Evolutionary conservation across 1,284 basidiomycete species (phyloP).

Genomic region (Tausonia pullulans): DNA sequence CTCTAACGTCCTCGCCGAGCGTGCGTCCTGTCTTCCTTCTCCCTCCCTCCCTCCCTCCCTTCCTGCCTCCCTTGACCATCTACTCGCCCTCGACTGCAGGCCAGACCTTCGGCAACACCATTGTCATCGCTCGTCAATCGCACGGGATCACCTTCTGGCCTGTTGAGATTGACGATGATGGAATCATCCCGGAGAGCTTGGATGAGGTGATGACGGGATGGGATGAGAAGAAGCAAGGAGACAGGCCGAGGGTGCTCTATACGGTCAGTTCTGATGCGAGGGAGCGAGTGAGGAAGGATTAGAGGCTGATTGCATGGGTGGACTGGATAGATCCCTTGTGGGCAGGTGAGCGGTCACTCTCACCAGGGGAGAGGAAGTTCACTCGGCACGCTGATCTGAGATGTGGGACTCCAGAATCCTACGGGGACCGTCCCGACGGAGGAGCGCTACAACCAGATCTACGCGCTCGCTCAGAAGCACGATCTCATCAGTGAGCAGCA

Average conservation of each 20-base stretch:
- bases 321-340: neutral
- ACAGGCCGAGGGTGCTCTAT: conserved; percentile 2
- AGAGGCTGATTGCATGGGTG: neutral
- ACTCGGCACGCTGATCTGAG: neutral
- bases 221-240: conserved; percentile 43
- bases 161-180: conserved; percentile 59
- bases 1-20: conserved; percentile 21
- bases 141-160: conserved; percentile 23
- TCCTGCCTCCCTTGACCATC: neutral
- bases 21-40: neutral
- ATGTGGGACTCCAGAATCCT: conserved; percentile 34
- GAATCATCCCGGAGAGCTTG: conserved; percentile 54
- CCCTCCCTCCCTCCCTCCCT: neutral
- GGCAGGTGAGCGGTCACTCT: neutral
- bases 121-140: neutral
- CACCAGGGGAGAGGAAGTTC: too few species aligned
- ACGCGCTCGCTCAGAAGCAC: conserved; percentile 36
- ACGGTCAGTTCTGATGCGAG: neutral
- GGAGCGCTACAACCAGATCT: conserved; percentile 37
- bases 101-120: neutral
- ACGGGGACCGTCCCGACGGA: conserved; percentile 38
- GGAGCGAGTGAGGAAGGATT: neutral
- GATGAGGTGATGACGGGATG: conserved; percentile 52
- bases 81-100: too few species aligned
- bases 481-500: conserved; percentile 37